A percentile compares a stretch with the other conserved stretches of the same genome.
These are phyloP conservation scores for Gloeophyllum trabeum DNA, from an alignment of 768 basidiomycete species.

Conservation along the genomic window DNA sequence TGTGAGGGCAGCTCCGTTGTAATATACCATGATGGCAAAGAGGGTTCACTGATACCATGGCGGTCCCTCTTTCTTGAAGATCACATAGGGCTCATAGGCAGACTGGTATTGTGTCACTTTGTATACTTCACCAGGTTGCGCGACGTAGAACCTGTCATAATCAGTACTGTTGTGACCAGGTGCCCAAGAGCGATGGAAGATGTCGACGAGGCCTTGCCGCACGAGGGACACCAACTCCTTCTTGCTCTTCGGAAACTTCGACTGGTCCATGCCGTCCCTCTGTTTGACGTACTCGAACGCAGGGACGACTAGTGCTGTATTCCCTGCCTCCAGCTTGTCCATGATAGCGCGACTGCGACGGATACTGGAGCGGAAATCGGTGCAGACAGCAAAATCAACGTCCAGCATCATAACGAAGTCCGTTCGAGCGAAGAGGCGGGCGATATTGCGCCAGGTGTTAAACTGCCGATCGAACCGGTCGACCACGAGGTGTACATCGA, in stretches of 20 bases:
- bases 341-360: conserved; percentile 15
- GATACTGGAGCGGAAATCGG: conserved; percentile 33
- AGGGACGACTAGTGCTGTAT: conserved; percentile 68
- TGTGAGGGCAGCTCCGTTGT: conserved; percentile 14
- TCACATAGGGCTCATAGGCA: conserved; percentile 82
- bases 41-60: conserved; percentile 3
- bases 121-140: conserved; percentile 59
- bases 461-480: conserved; percentile 77
- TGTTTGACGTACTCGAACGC: conserved; percentile 74
- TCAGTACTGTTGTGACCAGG: conserved; percentile 78
- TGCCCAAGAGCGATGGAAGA: conserved; percentile 77
- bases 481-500: conserved; percentile 81
- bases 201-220: conserved; percentile 29
- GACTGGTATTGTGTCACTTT: conserved; percentile 68
- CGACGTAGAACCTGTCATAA: conserved; percentile 54
- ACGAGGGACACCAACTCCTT: conserved; percentile 51
- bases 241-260: conserved; percentile 59
- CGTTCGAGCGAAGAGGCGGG: conserved; percentile 74
- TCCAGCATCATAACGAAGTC: conserved; percentile 87
- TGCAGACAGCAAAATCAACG: conserved; percentile 80
- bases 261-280: conserved; percentile 46
- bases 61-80: conserved; percentile 46
- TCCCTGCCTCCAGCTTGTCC: conserved; percentile 42
- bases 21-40: not conserved
- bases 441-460: conserved; percentile 85